These are phyloP conservation scores for Onygenales sp. DNA, from an alignment of 2,329 filamentous ascomycete species.

Conservation along the genomic window DNA sequence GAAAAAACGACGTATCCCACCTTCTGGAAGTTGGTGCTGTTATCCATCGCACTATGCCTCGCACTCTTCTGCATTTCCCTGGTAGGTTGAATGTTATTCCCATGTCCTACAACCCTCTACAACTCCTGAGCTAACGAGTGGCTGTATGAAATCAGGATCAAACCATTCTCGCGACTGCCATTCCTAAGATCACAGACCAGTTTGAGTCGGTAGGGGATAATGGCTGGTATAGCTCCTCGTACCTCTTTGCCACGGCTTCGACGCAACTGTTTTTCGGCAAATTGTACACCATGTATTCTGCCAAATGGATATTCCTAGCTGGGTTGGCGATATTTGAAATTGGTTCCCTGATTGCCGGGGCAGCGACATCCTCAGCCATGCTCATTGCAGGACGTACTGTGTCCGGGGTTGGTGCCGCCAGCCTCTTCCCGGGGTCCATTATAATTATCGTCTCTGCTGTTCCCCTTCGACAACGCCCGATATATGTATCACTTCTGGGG, in stretches of 20 bases:
- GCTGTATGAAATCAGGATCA: too few relatives aligned
- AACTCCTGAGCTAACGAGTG: too few relatives aligned
- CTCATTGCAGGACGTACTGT: slow-evolving; percentile 29
- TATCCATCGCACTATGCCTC: too few relatives aligned
- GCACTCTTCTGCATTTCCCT: too few relatives aligned
- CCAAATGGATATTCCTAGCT: slow-evolving; percentile 27
- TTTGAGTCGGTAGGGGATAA: slow-evolving; percentile 51
- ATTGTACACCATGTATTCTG: slow-evolving; percentile 26
- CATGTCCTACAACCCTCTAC: too few relatives aligned
- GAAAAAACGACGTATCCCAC: too few relatives aligned
- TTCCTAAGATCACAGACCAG: not conserved
- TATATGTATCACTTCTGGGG: slow-evolving; percentile 30
- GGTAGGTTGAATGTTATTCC: too few relatives aligned
- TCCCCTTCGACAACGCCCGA: slow-evolving; percentile 33
- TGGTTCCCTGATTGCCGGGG: slow-evolving; percentile 29
- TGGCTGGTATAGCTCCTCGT: slow-evolving; percentile 53
- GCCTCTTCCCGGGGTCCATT: slow-evolving; percentile 23
- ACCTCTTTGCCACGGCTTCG: slow-evolving; percentile 17
- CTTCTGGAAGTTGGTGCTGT: too few relatives aligned
- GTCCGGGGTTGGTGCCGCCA: slow-evolving; percentile 26
- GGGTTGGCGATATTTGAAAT: slow-evolving; percentile 29
- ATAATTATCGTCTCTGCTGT: slow-evolving; percentile 28
- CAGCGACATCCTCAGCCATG: slow-evolving; percentile 22
- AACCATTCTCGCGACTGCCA: not conserved
- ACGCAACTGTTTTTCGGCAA: slow-evolving; percentile 29